These are phyloP conservation scores for Nasturtium officinale DNA, from an alignment of 345 rosid genomes.

Conservation along the genomic window DNA sequence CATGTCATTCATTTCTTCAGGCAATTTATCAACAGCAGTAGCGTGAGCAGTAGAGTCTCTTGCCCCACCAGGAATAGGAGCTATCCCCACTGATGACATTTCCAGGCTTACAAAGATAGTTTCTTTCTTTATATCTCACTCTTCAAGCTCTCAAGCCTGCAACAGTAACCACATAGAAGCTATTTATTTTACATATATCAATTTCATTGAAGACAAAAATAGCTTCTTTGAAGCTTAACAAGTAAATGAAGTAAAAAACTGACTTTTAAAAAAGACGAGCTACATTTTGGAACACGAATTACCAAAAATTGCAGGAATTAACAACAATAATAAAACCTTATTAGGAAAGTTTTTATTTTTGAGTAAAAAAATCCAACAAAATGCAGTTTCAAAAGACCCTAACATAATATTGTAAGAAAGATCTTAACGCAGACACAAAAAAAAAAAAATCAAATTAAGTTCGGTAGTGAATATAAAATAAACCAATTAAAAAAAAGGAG, in stretches of 20 bases:
- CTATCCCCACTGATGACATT: constrained; percentile 81
- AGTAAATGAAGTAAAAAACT: background rate
- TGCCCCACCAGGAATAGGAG: constrained; percentile 51
- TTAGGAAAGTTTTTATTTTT: background rate
- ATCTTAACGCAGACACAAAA: background rate
- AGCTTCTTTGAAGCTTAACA: background rate
- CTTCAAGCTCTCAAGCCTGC: constrained; percentile 20
- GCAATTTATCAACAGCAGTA: constrained; percentile 66
- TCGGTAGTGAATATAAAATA: background rate
- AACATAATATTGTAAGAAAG: constrained; percentile 15
- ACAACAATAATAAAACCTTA: background rate
- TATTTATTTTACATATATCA: background rate
- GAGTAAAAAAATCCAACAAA: background rate
- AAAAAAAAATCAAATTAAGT: background rate
- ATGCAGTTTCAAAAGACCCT: background rate
- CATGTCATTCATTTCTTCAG: constrained; percentile 89
- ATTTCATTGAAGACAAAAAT: background rate
- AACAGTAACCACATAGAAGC: background rate
- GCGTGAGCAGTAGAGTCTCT: constrained; percentile 57
- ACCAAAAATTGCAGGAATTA: background rate
- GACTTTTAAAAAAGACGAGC: background rate
- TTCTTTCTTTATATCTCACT: constrained; percentile 23
- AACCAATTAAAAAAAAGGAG: background rate
- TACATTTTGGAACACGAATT: background rate
- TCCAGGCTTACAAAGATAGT: constrained; percentile 10